Conservation (phyloP, 805 yeast genomes). For the Yarrowia sp. region DNA sequence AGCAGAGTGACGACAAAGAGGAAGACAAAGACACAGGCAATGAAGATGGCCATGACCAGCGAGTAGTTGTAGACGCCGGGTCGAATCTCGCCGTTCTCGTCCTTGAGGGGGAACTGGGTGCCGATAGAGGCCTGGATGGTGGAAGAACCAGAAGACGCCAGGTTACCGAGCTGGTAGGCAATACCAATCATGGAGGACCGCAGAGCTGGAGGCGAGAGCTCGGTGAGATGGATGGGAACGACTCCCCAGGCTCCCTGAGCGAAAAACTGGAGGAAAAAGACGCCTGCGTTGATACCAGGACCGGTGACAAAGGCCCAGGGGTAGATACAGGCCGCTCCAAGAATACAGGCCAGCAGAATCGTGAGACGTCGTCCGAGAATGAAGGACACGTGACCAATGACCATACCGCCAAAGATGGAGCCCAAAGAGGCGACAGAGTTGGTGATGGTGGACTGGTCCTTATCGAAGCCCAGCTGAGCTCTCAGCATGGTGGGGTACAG, state of each 20-base stretch:
- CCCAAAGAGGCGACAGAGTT: constrained; percentile 71
- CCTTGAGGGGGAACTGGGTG: constrained; percentile 60
- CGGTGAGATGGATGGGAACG: constrained; percentile 68
- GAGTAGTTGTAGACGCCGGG: constrained; percentile 61
- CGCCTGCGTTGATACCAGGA: constrained; percentile 63
- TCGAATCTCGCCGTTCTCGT: constrained; percentile 48
- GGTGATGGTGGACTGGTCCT: constrained; percentile 62
- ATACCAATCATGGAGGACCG: constrained; percentile 68
- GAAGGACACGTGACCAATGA: constrained; percentile 64
- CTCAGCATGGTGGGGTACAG: constrained; percentile 68
- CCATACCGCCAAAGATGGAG: constrained; percentile 68
- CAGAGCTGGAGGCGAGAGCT: constrained; percentile 68
- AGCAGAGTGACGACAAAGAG: constrained; percentile 56
- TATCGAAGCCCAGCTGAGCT: constrained; percentile 57
- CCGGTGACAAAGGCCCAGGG: constrained; percentile 61
- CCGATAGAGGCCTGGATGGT: constrained; percentile 73
- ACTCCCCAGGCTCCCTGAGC: constrained; percentile 77
- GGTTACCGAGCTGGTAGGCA: constrained; percentile 74
- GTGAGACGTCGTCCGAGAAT: constrained; percentile 67
- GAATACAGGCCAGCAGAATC: constrained; percentile 58
- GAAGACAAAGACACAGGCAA: constrained; percentile 68
- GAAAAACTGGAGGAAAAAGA: constrained; percentile 67
- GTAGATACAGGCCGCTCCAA: constrained; percentile 67
- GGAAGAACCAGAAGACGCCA: constrained; percentile 72
- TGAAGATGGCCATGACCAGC: constrained; percentile 71